A percentile compares a stretch with the other conserved stretches of the same genome.
Evolutionary conservation across 2,329 filamentous ascomycete genomes (phyloP).

Genomic region (Fonsecaea pedrosoi): DNA sequence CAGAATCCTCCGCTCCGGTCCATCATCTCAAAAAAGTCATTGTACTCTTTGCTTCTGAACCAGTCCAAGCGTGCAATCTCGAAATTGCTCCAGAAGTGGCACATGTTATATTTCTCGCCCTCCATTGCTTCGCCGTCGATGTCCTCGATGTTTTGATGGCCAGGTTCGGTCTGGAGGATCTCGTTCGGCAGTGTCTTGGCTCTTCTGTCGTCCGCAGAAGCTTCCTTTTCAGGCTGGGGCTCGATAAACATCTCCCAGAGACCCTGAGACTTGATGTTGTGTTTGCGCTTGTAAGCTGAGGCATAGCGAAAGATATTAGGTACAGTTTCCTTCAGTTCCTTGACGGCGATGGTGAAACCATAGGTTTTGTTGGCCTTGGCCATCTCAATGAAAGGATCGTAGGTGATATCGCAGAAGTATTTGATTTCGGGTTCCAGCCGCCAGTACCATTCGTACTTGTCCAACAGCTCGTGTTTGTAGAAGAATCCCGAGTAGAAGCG

Average conservation of each 20-base stretch:
- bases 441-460: constrained; percentile 99
- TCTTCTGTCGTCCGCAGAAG: constrained; percentile 62
- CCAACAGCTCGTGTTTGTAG: constrained; percentile 92
- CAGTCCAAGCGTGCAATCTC: constrained; percentile 94
- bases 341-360: constrained; percentile 97
- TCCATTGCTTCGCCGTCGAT: constrained; percentile 95
- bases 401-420: constrained; percentile 99
- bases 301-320: constrained; percentile 99
- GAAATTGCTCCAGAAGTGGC: constrained; percentile 99
- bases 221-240: constrained; percentile 63
- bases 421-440: constrained; percentile 98
- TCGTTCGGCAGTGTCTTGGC: constrained; percentile 79
- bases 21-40: constrained; percentile 99
- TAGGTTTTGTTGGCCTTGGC: constrained; percentile 95
- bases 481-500: constrained; percentile 99
- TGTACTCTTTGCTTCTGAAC: constrained; percentile 96
- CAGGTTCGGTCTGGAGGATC: constrained; percentile 76
- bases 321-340: constrained; percentile 95
- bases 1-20: constrained; percentile 97
- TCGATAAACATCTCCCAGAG: constrained; percentile 99
- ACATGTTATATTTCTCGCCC: constrained; percentile 99
- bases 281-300: constrained; percentile 92
- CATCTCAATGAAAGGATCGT: constrained; percentile 97
- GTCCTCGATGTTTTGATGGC: constrained; percentile 72
- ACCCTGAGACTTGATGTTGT: constrained; percentile 88